Conservation (phyloP, 306 rosid genomes). For the Dalbergia cultrata region DNA sequence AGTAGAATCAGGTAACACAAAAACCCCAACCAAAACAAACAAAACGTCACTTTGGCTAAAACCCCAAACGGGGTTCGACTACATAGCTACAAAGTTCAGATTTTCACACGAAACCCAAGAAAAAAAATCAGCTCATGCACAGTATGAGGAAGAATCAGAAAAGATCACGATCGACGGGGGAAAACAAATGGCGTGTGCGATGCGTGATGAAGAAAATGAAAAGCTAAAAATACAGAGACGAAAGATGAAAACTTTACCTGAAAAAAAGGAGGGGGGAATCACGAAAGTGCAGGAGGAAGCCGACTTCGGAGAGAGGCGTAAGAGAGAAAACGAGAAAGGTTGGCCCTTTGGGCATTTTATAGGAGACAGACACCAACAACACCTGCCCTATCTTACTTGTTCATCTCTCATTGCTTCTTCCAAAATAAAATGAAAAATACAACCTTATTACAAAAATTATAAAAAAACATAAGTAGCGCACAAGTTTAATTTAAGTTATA, state of each 20-base stretch:
- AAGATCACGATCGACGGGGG: slow-evolving; percentile 21
- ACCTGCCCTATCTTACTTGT: not conserved
- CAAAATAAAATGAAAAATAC: not conserved
- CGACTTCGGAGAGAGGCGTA: not conserved
- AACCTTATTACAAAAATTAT: too few species aligned
- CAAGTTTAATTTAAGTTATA: too few species aligned
- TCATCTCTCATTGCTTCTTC: not conserved
- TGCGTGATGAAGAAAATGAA: not conserved
- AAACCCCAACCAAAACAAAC: not conserved
- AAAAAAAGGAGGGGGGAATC: not conserved
- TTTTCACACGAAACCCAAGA: not conserved
- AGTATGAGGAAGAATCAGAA: not conserved
- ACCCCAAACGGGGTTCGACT: slow-evolving; percentile 6
- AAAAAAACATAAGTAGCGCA: too few species aligned
- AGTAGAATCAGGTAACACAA: not conserved
- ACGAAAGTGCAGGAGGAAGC: not conserved
- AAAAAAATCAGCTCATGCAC: not conserved
- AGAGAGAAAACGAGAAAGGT: not conserved
- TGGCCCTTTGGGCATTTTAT: slow-evolving; percentile 21
- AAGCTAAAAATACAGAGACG: not conserved
- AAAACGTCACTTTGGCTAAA: not conserved
- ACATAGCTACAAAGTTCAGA: not conserved
- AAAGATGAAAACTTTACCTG: not conserved
- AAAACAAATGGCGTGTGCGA: not conserved
- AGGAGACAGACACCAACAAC: not conserved